These are phyloP conservation scores for Sanghuangporus sanghuang DNA, from an alignment of 1,284 basidiomycete species.

Conservation along the genomic window DNA sequence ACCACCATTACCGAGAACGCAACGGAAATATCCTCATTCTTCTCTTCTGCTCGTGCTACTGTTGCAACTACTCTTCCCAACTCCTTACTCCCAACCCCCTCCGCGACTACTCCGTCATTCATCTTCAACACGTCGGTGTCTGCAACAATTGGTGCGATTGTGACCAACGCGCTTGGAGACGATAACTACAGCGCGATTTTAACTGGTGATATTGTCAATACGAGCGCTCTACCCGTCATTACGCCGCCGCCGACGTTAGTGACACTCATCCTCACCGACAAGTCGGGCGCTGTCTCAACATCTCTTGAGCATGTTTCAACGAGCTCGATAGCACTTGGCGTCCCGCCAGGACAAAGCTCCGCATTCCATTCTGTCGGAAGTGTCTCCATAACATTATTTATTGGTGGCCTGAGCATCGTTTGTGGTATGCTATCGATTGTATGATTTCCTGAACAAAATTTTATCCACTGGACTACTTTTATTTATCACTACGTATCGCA, in stretches of 20 bases:
- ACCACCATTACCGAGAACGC: conserved; percentile 37
- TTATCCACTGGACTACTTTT: neutral
- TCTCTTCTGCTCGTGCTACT: conserved; percentile 60
- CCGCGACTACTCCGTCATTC: conserved; percentile 62
- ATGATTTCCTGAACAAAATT: neutral
- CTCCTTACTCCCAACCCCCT: conserved; percentile 62
- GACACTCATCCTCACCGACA: conserved; percentile 33
- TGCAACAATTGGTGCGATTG: conserved; percentile 48
- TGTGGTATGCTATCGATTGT: neutral
- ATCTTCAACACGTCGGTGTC: conserved; percentile 64
- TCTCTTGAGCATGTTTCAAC: conserved; percentile 28
- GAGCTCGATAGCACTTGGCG: conserved; percentile 31
- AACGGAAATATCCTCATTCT: conserved; percentile 43
- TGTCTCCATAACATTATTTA: neutral
- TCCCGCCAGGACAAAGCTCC: conserved; percentile 26
- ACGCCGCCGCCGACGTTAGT: conserved; percentile 29
- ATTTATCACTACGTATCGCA: conserved; percentile 1
- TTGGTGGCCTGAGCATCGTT: neutral
- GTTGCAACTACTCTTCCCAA: conserved; percentile 74
- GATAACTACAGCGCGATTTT: conserved; percentile 62
- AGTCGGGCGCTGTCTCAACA: conserved; percentile 28
- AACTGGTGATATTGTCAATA: conserved; percentile 27
- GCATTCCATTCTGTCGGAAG: neutral
- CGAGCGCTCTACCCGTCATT: conserved; percentile 30
- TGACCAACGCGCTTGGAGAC: conserved; percentile 55